Percentiles rank a stretch among this genome's conserved stretches.
phyloP scores from a whole-genome alignment of 179 eudicot genomes.

The Drosera spatulata region DNA sequence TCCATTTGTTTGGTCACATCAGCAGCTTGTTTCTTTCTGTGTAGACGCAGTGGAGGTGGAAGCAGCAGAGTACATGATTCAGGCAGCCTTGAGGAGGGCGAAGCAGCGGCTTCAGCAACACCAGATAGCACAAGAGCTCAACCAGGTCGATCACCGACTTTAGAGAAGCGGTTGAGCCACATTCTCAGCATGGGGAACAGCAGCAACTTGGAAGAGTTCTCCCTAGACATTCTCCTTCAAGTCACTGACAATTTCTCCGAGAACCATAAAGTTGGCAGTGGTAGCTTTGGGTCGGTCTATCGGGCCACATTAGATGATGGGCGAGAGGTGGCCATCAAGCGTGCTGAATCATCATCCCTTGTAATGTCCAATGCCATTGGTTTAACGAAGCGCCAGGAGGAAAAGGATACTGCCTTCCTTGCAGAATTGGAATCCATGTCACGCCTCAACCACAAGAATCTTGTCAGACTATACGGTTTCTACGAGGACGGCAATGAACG shows the following conservation, averaged over 20 bases:
- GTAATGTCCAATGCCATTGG: conserved; percentile 7
- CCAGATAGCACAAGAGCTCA: conserved; percentile 4
- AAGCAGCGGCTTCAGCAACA: not conserved
- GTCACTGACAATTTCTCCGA: conserved; percentile 62
- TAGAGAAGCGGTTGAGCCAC: conserved; percentile 59
- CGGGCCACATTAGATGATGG: conserved; percentile 41
- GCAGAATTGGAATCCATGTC: conserved; percentile 70
- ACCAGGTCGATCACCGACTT: conserved; percentile 7
- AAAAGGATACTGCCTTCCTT: conserved; percentile 54
- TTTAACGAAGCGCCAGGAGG: conserved; percentile 31
- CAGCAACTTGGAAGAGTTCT: conserved; percentile 49
- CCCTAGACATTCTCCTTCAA: conserved; percentile 28
- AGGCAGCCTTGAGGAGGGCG: conserved; percentile 46
- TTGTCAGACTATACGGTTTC: conserved; percentile 54
- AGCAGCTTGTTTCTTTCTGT: conserved; percentile 18
- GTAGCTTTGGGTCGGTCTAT: conserved; percentile 84
- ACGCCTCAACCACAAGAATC: conserved; percentile 70
- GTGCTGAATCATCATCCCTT: conserved; percentile 39
- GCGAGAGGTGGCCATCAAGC: conserved; percentile 63
- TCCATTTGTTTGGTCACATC: conserved; percentile 24
- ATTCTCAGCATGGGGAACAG: conserved; percentile 49
- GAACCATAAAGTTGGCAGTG: conserved; percentile 52
- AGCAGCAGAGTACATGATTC: conserved; percentile 73
- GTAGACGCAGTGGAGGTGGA: conserved; percentile 21
- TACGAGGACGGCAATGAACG: conserved; percentile 56